A percentile compares a stretch with the other conserved stretches of the same genome.
phyloP scores from a whole-genome alignment of 108 stramenopile genomes.

The Nitzschia sp. region DNA sequence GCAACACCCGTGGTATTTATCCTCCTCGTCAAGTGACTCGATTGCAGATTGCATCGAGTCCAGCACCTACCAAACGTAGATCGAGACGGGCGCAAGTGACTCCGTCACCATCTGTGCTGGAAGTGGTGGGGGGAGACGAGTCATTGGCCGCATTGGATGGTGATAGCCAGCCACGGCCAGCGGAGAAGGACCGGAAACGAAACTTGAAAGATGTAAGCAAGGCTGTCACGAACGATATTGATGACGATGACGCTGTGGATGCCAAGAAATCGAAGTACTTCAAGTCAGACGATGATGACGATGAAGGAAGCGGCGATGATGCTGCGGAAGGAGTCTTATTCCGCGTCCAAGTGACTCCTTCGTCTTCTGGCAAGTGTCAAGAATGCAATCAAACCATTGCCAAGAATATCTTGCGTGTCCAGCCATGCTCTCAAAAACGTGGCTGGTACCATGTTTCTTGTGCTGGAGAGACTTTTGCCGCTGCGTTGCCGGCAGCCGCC shows the following conservation, averaged over 20 bases:
- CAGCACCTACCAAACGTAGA: background rate
- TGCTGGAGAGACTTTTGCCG: conserved; percentile 1
- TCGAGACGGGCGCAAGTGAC: conserved; percentile 5
- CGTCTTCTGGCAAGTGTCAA: background rate
- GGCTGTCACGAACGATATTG: background rate
- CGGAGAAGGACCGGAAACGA: background rate
- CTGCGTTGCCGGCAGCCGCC: background rate
- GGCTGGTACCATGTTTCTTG: conserved; percentile 16
- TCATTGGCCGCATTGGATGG: background rate
- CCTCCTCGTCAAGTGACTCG: conserved; percentile 9
- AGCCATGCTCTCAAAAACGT: background rate
- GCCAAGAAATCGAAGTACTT: conserved; percentile 5
- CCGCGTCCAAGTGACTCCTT: conserved; percentile 8
- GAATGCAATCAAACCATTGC: conserved; percentile 1
- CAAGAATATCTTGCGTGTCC: conserved; percentile 6
- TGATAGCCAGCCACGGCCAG: background rate
- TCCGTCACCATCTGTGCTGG: conserved; percentile 15
- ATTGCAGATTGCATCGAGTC: background rate
- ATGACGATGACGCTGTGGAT: background rate
- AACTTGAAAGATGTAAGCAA: background rate
- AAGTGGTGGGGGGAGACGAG: background rate
- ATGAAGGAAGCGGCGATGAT: background rate
- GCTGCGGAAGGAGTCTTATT: background rate
- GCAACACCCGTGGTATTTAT: conserved; percentile 25
- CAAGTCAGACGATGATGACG: background rate